These are phyloP conservation scores for Cymbopogon flexuosus DNA, from an alignment of 202 grass and related monocot species.

Conservation along the genomic window DNA sequence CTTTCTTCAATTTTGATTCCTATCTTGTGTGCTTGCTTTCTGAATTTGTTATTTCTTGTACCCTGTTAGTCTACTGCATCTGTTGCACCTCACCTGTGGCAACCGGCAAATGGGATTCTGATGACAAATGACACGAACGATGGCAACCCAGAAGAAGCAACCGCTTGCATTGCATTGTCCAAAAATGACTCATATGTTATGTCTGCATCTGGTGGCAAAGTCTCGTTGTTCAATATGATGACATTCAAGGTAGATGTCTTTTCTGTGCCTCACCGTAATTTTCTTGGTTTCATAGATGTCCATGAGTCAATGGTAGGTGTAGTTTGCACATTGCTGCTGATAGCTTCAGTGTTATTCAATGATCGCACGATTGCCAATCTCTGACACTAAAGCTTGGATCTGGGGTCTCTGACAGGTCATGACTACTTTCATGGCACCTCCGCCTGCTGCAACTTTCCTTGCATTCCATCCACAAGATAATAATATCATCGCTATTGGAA, in stretches of 20 bases:
- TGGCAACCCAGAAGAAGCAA: constrained; percentile 86
- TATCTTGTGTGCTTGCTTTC: constrained; percentile 38
- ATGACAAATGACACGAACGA: constrained; percentile 93
- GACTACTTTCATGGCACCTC: constrained; percentile 95
- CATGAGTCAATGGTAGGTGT: background rate
- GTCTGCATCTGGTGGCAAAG: constrained; percentile 96
- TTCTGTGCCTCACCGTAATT: background rate
- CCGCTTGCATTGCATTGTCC: constrained; percentile 85
- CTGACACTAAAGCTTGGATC: background rate
- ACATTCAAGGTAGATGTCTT: constrained; percentile 84
- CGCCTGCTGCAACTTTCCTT: constrained; percentile 82
- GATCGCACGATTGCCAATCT: background rate
- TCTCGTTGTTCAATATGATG: constrained; percentile 98
- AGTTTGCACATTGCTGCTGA: constrained; percentile 2
- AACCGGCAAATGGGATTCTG: constrained; percentile 84
- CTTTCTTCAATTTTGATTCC: constrained; percentile 2
- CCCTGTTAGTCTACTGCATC: constrained; percentile 75
- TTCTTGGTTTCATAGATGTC: background rate
- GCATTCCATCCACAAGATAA: constrained; percentile 99
- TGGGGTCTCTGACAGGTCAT: constrained; percentile 59
- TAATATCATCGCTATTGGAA: constrained; percentile 98
- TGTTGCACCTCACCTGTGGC: constrained; percentile 80
- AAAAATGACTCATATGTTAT: constrained; percentile 99
- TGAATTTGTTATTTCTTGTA: constrained; percentile 19
- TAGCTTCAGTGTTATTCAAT: background rate